Conservation (phyloP, 192 early-diverging fungal genomes). For the Coemansia guatemalensis region DNA sequence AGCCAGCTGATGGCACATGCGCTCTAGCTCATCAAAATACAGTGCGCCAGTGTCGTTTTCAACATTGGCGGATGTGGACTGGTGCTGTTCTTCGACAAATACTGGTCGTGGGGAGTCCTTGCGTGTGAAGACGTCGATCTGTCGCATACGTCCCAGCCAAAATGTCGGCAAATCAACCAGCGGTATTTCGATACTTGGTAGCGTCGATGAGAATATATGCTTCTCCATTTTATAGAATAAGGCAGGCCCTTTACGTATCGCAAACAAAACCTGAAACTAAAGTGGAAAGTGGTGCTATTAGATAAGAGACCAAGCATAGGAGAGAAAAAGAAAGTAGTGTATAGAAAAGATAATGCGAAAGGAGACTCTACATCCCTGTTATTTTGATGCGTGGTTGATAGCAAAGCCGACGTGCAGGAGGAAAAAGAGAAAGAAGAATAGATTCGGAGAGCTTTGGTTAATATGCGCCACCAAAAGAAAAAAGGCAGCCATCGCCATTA, state of each 20-base stretch:
- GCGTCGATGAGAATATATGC: slow-evolving; percentile 26
- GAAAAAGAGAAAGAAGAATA: background rate
- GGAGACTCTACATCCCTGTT: too few relatives aligned
- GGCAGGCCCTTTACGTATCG: background rate
- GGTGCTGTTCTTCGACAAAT: slow-evolving; percentile 11
- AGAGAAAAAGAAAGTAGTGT: slow-evolving; percentile 7
- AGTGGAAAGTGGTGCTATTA: background rate
- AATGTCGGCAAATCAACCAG: slow-evolving; percentile 43
- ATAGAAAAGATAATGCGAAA: background rate
- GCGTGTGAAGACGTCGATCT: slow-evolving; percentile 17
- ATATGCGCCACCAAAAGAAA: slow-evolving; percentile 4
- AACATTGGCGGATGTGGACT: background rate
- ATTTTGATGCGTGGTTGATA: background rate
- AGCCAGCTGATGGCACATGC: slow-evolving; percentile 4
- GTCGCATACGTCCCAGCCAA: slow-evolving; percentile 19
- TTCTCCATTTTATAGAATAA: background rate
- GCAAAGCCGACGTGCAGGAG: background rate
- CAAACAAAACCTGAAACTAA: background rate
- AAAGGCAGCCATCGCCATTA: too few relatives aligned
- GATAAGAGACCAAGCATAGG: background rate
- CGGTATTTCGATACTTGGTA: slow-evolving; percentile 26
- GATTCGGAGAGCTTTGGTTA: background rate
- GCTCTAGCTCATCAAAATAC: slow-evolving; percentile 5
- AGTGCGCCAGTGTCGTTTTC: background rate
- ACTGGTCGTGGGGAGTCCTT: slow-evolving; percentile 23